Evolutionary conservation across 495 filamentous ascomycete genomes (phyloP).

Genomic region (Coniosporium apollinis): DNA sequence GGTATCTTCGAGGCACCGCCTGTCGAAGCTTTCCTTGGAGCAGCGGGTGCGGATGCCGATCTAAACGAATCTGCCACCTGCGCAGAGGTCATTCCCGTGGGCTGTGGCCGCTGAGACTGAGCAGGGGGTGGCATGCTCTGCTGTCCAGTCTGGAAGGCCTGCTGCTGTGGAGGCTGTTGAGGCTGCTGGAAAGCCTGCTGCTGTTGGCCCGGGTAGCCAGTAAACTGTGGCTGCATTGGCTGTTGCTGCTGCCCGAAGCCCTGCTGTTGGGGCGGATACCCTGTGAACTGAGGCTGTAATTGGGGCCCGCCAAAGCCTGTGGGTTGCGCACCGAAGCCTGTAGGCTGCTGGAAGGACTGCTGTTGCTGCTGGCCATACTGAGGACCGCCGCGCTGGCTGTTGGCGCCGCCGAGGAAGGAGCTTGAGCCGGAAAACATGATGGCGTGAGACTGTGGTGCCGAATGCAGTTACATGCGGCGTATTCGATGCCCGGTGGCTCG

Average conservation of each 20-base stretch:
- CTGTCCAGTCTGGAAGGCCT: slow-evolving; percentile 17
- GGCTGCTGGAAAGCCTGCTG: slow-evolving; percentile 23
- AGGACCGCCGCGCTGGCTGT: slow-evolving; percentile 54
- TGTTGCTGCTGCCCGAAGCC: slow-evolving; percentile 9
- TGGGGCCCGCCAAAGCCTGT: slow-evolving; percentile 10
- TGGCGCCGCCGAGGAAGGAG: slow-evolving; percentile 63
- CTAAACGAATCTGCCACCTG: slow-evolving; percentile 81
- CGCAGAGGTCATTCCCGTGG: slow-evolving; percentile 46
- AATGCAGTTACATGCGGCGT: slow-evolving; percentile 8
- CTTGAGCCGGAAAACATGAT: slow-evolving; percentile 80
- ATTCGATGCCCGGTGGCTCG: too few species aligned
- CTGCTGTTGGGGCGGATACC: slow-evolving; percentile 33
- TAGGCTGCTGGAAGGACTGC: slow-evolving; percentile 35
- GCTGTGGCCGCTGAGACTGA: slow-evolving; percentile 23
- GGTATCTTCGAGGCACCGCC: slow-evolving; percentile 49
- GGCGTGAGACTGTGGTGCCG: too few species aligned
- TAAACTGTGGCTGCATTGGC: slow-evolving; percentile 8
- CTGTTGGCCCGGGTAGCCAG: slow-evolving; percentile 16
- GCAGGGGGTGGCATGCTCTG: slow-evolving; percentile 22
- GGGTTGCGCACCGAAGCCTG: slow-evolving; percentile 32
- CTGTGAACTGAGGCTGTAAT: slow-evolving; percentile 39
- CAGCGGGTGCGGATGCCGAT: slow-evolving; percentile 24
- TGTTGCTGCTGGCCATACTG: slow-evolving; percentile 48
- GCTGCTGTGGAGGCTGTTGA: slow-evolving; percentile 28
- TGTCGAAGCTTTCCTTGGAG: slow-evolving; percentile 26